Conservation (phyloP, 208 protist species). For the Trypanosoma scelopori region DNA sequence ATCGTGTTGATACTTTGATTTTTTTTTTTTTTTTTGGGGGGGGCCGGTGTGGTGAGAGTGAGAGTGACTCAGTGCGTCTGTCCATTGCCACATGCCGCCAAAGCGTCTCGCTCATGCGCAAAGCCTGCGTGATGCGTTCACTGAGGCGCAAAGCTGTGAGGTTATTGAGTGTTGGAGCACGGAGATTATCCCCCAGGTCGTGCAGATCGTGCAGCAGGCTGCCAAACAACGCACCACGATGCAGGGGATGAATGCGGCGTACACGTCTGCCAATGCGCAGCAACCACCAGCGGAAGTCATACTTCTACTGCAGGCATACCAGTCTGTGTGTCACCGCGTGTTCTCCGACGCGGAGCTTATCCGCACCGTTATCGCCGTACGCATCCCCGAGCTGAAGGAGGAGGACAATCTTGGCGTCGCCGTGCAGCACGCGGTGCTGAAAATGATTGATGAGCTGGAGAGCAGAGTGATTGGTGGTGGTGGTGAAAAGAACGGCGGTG, state of each 20-base stretch:
- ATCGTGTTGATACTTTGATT: background rate
- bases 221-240: conserved; percentile 17
- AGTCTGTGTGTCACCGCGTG: conserved; percentile 40
- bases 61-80: background rate
- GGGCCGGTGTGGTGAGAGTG: too few species aligned
- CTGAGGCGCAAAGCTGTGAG: conserved; percentile 43
- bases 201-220: conserved; percentile 27
- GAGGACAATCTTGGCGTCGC: conserved; percentile 87
- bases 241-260: conserved; percentile 20
- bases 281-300: conserved; percentile 32
- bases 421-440: conserved; percentile 72
- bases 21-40: conserved; percentile 12
- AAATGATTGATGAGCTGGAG: conserved; percentile 62
- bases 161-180: conserved; percentile 58
- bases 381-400: conserved; percentile 81
- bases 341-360: conserved; percentile 51
- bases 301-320: conserved; percentile 46
- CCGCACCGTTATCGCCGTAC: conserved; percentile 66
- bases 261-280: conserved; percentile 23
- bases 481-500: conserved; percentile 17
- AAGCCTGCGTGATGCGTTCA: conserved; percentile 59
- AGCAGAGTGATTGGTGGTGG: conserved; percentile 28
- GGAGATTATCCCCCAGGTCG: conserved; percentile 32
- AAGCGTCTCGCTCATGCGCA: conserved; percentile 62
- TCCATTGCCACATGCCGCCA: conserved; percentile 34